Evolutionary conservation across 768 basidiomycete genomes (phyloP).

Genomic region (Phlebiopsis gigantea): DNA sequence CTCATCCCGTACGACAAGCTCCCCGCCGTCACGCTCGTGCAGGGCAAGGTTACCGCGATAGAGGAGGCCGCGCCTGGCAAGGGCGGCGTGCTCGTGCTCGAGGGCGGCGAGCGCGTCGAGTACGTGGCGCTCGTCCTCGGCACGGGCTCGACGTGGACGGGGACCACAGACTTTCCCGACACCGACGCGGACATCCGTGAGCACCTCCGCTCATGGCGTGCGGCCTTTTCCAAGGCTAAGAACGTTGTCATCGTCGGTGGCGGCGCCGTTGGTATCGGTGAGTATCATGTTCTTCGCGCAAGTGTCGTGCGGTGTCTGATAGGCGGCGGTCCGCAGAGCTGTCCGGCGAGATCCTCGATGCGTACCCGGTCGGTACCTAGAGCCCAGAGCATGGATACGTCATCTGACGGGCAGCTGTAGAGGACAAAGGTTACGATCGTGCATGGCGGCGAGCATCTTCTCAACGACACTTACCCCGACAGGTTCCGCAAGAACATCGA

Average conservation of each 20-base stretch:
- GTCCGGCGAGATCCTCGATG: slow-evolving; percentile 40
- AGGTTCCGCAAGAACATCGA: slow-evolving; percentile 47
- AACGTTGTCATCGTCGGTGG: slow-evolving; percentile 32
- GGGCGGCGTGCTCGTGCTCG: slow-evolving; percentile 47
- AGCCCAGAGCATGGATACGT: no score
- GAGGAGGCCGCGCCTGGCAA: slow-evolving; percentile 19
- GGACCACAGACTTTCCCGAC: slow-evolving; percentile 41
- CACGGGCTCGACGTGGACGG: slow-evolving; percentile 51
- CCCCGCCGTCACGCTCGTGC: slow-evolving; percentile 35
- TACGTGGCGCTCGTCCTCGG: slow-evolving; percentile 58
- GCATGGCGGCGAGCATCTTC: slow-evolving; percentile 45
- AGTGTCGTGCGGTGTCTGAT: no score
- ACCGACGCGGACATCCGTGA: slow-evolving; percentile 18
- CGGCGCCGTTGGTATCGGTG: slow-evolving; percentile 39
- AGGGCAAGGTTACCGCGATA: slow-evolving; percentile 36
- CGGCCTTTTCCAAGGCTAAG: slow-evolving; percentile 25
- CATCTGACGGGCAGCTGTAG: not conserved
- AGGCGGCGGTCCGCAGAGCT: slow-evolving; percentile 26
- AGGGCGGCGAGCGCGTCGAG: slow-evolving; percentile 40
- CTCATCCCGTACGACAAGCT: slow-evolving; percentile 49
- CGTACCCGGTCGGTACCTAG: slow-evolving; percentile 33
- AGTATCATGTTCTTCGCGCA: slow-evolving; percentile 8
- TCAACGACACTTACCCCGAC: slow-evolving; percentile 51
- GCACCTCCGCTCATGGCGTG: slow-evolving; percentile 26
- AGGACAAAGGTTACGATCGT: slow-evolving; percentile 54